Evolutionary conservation across 1,284 basidiomycete species (phyloP).

Genomic region (Tylopilus sp.): DNA sequence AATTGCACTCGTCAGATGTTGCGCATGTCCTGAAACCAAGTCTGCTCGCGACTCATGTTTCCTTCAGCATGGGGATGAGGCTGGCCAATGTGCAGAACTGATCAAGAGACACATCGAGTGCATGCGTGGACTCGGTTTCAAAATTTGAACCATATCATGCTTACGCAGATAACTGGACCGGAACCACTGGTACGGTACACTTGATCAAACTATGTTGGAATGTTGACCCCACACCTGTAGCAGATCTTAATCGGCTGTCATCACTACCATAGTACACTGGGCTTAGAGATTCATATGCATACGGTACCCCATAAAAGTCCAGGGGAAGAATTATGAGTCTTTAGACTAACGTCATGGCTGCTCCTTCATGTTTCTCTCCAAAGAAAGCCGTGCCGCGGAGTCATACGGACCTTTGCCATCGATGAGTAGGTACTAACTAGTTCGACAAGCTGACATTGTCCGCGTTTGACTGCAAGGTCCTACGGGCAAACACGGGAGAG

Average conservation of each 20-base stretch:
- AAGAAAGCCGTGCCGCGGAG: too few species aligned
- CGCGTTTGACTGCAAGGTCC: too few species aligned
- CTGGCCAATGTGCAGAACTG: conserved; percentile 80
- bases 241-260: conserved; percentile 7
- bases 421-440: too few species aligned
- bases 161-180: neutral
- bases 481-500: too few species aligned
- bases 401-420: too few species aligned
- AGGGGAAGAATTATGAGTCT: neutral
- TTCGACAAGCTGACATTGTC: too few species aligned
- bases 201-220: neutral
- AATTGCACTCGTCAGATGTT: conserved; percentile 65
- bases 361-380: neutral
- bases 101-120: conserved; percentile 85
- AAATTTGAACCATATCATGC: conserved; percentile 56
- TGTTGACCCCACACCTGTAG: conserved; percentile 8
- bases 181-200: conserved; percentile 4
- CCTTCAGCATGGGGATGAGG: conserved; percentile 74
- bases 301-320: neutral
- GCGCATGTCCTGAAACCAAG: conserved; percentile 95
- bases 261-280: conserved; percentile 2
- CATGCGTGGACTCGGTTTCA: conserved; percentile 90
- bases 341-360: neutral
- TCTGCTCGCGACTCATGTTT: conserved; percentile 92
- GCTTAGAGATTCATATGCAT: conserved; percentile 15